A percentile compares a stretch with the other conserved stretches of the same genome.
These are phyloP conservation scores for Ramalina intermedia DNA, from an alignment of 495 filamentous ascomycete species.

Conservation along the genomic window DNA sequence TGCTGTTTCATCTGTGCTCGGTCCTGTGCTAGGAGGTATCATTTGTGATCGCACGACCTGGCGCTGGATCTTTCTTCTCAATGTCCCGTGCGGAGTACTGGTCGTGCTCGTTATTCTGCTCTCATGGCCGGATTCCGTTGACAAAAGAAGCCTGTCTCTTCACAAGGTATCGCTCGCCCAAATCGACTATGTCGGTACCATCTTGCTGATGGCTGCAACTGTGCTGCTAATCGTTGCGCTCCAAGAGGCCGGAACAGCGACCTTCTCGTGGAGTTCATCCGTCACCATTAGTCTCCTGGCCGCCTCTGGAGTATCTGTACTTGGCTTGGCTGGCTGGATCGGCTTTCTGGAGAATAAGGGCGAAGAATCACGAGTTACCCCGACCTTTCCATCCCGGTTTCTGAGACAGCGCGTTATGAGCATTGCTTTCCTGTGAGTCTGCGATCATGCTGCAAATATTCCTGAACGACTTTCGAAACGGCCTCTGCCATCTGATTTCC, in stretches of 20 bases:
- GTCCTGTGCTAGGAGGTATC: constrained; percentile 46
- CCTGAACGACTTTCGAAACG: too few relatives aligned
- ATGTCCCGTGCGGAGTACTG: constrained; percentile 34
- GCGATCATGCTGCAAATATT: too few relatives aligned
- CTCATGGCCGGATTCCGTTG: constrained; percentile 12
- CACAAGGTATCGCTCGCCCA: constrained; percentile 11
- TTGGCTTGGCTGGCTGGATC: constrained; percentile 26
- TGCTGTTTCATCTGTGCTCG: constrained; percentile 3
- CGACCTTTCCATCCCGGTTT: constrained; percentile 26
- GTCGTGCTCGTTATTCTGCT: constrained; percentile 29
- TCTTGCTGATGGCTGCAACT: constrained; percentile 37
- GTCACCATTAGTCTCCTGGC: constrained; percentile 31
- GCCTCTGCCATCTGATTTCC: too few relatives aligned
- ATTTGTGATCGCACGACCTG: constrained; percentile 40
- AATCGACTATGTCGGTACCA: constrained; percentile 43
- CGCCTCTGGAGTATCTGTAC: constrained; percentile 20
- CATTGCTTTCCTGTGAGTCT: constrained; percentile 7
- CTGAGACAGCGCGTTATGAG: constrained; percentile 22
- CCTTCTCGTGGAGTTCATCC: constrained; percentile 23
- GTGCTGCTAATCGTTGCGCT: constrained; percentile 43
- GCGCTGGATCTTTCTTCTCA: constrained; percentile 52
- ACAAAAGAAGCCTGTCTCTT: background rate
- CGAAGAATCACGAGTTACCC: constrained; percentile 4
- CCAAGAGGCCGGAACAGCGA: constrained; percentile 39
- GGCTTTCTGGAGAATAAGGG: constrained; percentile 6